These are phyloP conservation scores for Gossypium arboreum DNA, from an alignment of 345 rosid genomes.

Conservation along the genomic window DNA sequence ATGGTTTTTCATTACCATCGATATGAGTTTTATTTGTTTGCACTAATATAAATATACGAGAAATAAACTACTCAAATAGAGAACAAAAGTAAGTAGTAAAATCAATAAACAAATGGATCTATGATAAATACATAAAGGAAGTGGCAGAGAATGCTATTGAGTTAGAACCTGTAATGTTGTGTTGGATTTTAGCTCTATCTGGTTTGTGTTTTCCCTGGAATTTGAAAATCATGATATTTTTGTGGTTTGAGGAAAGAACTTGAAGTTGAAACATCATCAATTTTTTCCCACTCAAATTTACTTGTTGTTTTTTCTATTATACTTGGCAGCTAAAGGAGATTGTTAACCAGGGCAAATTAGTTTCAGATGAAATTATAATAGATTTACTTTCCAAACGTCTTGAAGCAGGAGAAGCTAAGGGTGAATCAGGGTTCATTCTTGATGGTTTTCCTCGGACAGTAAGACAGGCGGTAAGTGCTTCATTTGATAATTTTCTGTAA, in stretches of 20 bases:
- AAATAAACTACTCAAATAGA: not conserved
- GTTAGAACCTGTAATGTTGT: not conserved
- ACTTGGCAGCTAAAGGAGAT: slow-evolving; percentile 71
- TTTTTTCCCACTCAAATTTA: not conserved
- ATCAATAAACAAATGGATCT: not conserved
- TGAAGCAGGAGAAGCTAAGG: slow-evolving; percentile 61
- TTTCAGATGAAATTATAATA: slow-evolving; percentile 85
- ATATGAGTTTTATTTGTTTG: not conserved
- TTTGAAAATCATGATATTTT: not conserved
- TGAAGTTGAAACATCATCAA: not conserved
- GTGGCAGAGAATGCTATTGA: not conserved
- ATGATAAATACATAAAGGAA: not conserved
- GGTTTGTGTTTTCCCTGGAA: not conserved
- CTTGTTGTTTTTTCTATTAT: not conserved
- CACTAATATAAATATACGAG: not conserved
- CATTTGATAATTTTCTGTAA: not conserved
- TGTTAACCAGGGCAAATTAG: slow-evolving; percentile 80
- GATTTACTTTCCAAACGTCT: slow-evolving; percentile 75
- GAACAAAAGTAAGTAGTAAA: not conserved
- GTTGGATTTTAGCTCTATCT: not conserved
- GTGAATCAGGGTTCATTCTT: slow-evolving; percentile 91
- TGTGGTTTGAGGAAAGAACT: slow-evolving; percentile 1
- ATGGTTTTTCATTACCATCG: not conserved
- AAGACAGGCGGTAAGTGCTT: slow-evolving; percentile 79
- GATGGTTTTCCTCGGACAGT: slow-evolving; percentile 97